Base-by-base conservation (phyloP, 169 alveolate genomes). In the Plasmodium vinckei region DNA sequence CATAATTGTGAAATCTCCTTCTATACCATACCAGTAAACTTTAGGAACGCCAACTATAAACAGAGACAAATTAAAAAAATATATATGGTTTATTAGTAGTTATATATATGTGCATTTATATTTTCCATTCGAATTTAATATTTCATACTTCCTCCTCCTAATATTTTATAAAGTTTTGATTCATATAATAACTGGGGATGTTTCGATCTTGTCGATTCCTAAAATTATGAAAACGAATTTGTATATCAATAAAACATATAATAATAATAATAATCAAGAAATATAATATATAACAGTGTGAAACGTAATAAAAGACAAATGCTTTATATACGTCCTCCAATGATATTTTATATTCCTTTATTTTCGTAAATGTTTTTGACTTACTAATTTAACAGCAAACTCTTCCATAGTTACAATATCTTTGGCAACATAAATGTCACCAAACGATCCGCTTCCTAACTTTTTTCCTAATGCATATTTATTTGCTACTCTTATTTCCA, bases 391-490 rank as follows among this genome's bases (percentile, higher is more conserved):
- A 56, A 98, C 96, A 17, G 99, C 99, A 12, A 97, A 99, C 79
- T 98, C 99, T 91, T 98, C 99, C 59, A 98, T 98, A 10, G 98
- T 98, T 42, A 96, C 92, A 49, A 97, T 96, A 91, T 98, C 98
- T 10, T 97, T 95, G 12, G 99, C 99, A 69, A 96, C 95, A 94
- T 97, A 98, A 67, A 99, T 98, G 87, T 98, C 99, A 51, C 99
- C 99, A 94, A 98, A 99, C 39, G 99, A 96, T n/a, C 99, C 99
- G 89, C 98, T 95, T 54, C 99, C 99, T 67, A 99, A 97, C 94
- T 98, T 98, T 88, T 98, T 97, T 59, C 99, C 99, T 82, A 98
- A 94, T 82, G 99, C 97, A 94, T 96, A 98, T 93, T 97, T 97
- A 73, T 98, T 98, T 72, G 99, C 99, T 59, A 98, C 99, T 90